Evolutionary conservation across 306 rosid species (phyloP).

Genomic region (Begonia masoniana): DNA sequence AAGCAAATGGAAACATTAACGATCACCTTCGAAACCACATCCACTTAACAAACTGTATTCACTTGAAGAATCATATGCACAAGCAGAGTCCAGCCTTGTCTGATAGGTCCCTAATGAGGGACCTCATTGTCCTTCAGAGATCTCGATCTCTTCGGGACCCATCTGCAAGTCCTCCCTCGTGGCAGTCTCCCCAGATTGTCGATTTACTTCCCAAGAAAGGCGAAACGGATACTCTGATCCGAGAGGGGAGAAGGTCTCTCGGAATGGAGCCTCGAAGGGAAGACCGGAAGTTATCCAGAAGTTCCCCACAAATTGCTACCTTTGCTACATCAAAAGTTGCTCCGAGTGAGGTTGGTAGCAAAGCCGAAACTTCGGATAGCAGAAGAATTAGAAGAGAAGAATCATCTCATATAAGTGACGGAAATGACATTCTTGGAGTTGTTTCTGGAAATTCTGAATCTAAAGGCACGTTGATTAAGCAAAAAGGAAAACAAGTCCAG

Average conservation of each 20-base stretch:
- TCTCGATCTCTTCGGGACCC: slow-evolving; percentile 92
- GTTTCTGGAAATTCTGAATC: slow-evolving; percentile 56
- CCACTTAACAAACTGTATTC: slow-evolving; percentile 95
- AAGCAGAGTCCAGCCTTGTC: slow-evolving; percentile 85
- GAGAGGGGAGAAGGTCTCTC: slow-evolving; percentile 69
- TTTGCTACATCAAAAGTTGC: slow-evolving; percentile 58
- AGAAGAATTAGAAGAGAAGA: slow-evolving; percentile 68
- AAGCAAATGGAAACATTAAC: slow-evolving; percentile 88
- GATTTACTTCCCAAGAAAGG: slow-evolving; percentile 56
- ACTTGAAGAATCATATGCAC: slow-evolving; percentile 99
- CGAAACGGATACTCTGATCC: slow-evolving; percentile 39
- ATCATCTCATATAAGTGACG: slow-evolving; percentile 50
- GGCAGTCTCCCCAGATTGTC: slow-evolving; percentile 74
- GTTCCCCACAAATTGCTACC: slow-evolving; percentile 55
- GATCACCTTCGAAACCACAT: slow-evolving; percentile 95
- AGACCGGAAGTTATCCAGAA: slow-evolving; percentile 47
- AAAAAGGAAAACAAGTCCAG: slow-evolving; percentile 52
- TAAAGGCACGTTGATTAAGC: slow-evolving; percentile 42
- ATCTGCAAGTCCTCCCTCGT: slow-evolving; percentile 92
- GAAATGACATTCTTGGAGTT: slow-evolving; percentile 39
- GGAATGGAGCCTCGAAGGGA: slow-evolving; percentile 59
- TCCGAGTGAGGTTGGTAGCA: slow-evolving; percentile 40
- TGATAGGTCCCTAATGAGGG: slow-evolving; percentile 86
- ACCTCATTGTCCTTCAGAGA: slow-evolving; percentile 81
- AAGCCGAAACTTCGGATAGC: slow-evolving; percentile 41